Evolutionary conservation across 805 yeast species (phyloP), one percentile per base, ranked within the genome.

Genomic region (Myxozyma kluyveri): DNA sequence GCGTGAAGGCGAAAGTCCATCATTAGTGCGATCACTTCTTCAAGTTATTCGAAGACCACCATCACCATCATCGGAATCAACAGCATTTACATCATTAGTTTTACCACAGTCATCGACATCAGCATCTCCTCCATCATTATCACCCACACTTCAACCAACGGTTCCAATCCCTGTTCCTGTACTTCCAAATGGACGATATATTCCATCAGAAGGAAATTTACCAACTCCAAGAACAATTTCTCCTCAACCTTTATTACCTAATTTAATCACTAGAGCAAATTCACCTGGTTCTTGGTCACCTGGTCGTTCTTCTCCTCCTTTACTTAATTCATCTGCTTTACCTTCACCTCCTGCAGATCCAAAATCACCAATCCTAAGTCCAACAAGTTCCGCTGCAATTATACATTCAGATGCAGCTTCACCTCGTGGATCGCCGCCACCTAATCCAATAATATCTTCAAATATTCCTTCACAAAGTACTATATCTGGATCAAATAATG

Each of bases 1-100:
- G 4, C 19, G 14, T 3, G 41, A 12, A 9, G 33, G 49, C 23
- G 47, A 52, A n/a, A 42, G 42, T 4, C 47, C 53, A 6, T 56
- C 60, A 1, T 36, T 56, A 19, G 49, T 56, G 58, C 42, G 44
- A 37, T 45, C 58, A 3, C 31, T 56, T 14, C 42, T 56, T 17
- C 33, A 56, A 9, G 60, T 52, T 29, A 50, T 56, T 23, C 39
- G 60, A 35, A 45, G 50, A n/a, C 60, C 60, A 10, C 24, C 49
- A 12, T 47, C 60, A 18, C 57, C 60, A 9, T 23, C 54, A 9
- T 14, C 33, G 2, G 51, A 46, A 10, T 49, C 39, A 23, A 18
- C 36, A 33, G 21, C 27, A 12, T 17, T 38, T 4, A 26, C 31
- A 4, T 4, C 22, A 17, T 24, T 14, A 29, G 29, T 29, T 9